phyloP scores from a whole-genome alignment of 768 basidiomycete species.

The Macrolepiota fuliginosa region DNA sequence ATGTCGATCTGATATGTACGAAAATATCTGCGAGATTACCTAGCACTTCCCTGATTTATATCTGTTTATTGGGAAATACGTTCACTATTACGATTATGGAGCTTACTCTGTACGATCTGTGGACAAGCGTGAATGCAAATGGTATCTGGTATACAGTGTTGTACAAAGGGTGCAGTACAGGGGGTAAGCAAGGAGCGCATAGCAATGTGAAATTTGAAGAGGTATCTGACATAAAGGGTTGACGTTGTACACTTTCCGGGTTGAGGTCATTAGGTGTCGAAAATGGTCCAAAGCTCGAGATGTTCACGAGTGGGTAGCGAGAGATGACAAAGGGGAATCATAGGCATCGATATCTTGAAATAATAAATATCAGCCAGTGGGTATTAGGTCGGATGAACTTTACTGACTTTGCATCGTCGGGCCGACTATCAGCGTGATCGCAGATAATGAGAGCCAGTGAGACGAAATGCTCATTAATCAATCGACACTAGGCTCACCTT shows the following conservation, averaged over 20 bases:
- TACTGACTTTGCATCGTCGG: constrained; percentile 9
- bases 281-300: no score
- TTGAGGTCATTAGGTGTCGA: background rate
- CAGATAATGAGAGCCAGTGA: background rate
- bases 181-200: background rate
- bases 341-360: constrained; percentile 1
- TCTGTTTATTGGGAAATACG: background rate
- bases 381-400: background rate
- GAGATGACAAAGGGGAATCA: constrained; percentile 4
- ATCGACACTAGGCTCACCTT: constrained; percentile 2
- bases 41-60: background rate
- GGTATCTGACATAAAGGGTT: background rate
- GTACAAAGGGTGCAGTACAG: background rate
- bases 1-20: background rate
- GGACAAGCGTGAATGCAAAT: background rate
- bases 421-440: background rate
- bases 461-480: background rate
- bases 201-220: background rate
- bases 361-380: background rate
- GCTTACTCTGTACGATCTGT: background rate
- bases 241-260: background rate
- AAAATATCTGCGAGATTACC: background rate
- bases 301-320: background rate
- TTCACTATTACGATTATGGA: background rate
- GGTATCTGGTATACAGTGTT: background rate